A percentile compares a stretch with the other conserved stretches of the same genome.
Evolutionary conservation across 75 land plant species (phyloP).

Genomic region (Pinus taeda): DNA sequence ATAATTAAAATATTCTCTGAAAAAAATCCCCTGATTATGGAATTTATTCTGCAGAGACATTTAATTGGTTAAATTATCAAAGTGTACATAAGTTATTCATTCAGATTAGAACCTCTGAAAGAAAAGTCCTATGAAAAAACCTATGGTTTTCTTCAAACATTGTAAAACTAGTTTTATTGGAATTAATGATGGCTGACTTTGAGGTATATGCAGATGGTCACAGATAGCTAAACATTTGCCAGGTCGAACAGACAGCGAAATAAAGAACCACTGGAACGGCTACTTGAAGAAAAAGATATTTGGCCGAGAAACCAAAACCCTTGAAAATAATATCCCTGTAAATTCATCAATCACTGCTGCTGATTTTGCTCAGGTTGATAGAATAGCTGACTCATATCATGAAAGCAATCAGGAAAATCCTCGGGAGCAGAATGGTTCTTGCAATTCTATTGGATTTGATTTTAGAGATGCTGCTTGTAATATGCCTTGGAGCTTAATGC

Average conservation of each 20-base stretch:
- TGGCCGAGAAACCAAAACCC: neutral
- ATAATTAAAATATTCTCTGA: too few relatives aligned
- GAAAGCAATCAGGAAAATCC: neutral
- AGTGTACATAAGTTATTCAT: neutral
- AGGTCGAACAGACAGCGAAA: slow-evolving; percentile 74
- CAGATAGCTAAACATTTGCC: slow-evolving; percentile 74
- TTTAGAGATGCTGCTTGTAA: neutral
- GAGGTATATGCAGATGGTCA: slow-evolving; percentile 45
- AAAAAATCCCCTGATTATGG: too few relatives aligned
- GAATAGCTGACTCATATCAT: neutral
- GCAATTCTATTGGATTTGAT: neutral
- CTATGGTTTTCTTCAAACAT: neutral
- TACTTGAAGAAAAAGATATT: slow-evolving; percentile 63
- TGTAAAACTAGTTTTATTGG: neutral
- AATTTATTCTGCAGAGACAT: neutral
- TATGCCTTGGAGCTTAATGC: neutral
- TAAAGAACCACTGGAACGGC: slow-evolving; percentile 78
- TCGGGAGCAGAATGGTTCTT: neutral
- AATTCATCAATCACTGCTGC: neutral
- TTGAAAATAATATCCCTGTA: neutral
- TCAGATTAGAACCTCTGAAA: too few relatives aligned
- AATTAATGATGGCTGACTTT: neutral
- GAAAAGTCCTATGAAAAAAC: neutral
- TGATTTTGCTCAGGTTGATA: neutral
- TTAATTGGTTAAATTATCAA: neutral